Evolutionary conservation across 2,329 filamentous ascomycete genomes (phyloP), one percentile per base, ranked within the genome.

Genomic region (Leptographium flavum): DNA sequence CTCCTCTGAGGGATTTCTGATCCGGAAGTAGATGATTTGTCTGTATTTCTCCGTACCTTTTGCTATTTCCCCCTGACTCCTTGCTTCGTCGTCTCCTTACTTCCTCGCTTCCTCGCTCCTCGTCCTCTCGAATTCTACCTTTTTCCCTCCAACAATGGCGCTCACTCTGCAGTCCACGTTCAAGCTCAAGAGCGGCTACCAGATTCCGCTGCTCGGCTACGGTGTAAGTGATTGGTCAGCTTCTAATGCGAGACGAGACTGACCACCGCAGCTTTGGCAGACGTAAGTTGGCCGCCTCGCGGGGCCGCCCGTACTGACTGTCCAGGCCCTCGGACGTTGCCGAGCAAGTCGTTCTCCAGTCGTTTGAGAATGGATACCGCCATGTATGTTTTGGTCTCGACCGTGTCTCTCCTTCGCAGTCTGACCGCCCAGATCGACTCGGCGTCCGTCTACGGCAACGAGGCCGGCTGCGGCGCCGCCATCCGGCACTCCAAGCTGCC

Each of bases 361-460:
- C 7, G 71, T n/a, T n/a, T n/a, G n/a, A n/a, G n/a, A n/a, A n/a
- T n/a, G n/a, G 71, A 45, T 76, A 76, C 56, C 68, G 71, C 36
- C 70, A 49, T 39, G 47, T 49, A 43, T 14, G 47, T 17, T 23
- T 33, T n/a, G n/a, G n/a, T n/a, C n/a, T n/a, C n/a, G n/a, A n/a
- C n/a, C n/a, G n/a, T n/a, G n/a, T 11, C 17, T 27, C 9, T 17
- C 19, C 27, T 14, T n/a, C 6, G 9, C 13, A 25, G 1, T 36
- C 23, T 36, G 11, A 30, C 23, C 15, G 4, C 14, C 70, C 52
- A 74, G 54, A 69, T 76, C 41, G 72, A 76, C 56, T 72, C 74
- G 3, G 78, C 77, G 0, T 74, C 81, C 55, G 74, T 74, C 58
- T 82, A 82, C 55, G 67, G 58, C 38, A 83, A 82, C 53, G 79